Conservation (phyloP, 805 yeast genomes). For the Cephaloascus fragrans region DNA sequence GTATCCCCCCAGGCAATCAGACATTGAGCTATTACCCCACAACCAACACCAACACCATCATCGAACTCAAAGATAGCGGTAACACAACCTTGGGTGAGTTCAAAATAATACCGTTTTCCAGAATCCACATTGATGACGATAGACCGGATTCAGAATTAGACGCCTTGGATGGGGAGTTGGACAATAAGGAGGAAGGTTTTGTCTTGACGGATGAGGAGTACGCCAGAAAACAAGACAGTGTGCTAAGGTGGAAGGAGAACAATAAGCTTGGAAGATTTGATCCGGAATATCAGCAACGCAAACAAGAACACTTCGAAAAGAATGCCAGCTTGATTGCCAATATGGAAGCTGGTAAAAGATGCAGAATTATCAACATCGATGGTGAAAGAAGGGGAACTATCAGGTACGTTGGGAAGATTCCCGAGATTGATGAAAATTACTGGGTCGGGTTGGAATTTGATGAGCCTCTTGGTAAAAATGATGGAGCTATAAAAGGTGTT, state of each 20-base stretch:
- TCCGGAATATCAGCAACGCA: conserved; percentile 30
- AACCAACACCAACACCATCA: conserved; percentile 24
- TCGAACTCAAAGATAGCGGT: conserved; percentile 10
- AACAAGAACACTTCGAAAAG: conserved; percentile 11
- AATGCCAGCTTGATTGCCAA: conserved; percentile 19
- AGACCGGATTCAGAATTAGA: conserved; percentile 41
- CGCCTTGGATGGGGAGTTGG: conserved; percentile 10
- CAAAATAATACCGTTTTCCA: conserved; percentile 25
- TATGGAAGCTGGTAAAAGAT: conserved; percentile 42
- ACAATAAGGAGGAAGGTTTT: conserved; percentile 16
- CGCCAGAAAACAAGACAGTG: conserved; percentile 49
- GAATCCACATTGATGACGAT: conserved; percentile 50
- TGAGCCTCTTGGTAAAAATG: conserved; percentile 80
- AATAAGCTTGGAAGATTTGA: conserved; percentile 67
- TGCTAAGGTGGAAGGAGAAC: conserved; percentile 66
- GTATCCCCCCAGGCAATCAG: conserved; percentile 55
- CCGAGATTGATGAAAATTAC: conserved; percentile 39
- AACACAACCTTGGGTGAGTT: conserved; percentile 14
- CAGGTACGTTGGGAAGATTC: conserved; percentile 58
- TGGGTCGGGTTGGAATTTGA: conserved; percentile 89
- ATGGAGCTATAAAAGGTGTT: conserved; percentile 61
- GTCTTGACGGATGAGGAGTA: conserved; percentile 54
- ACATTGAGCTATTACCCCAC: conserved; percentile 34
- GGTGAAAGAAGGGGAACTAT: conserved; percentile 64
- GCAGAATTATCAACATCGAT: conserved; percentile 33